A percentile compares a stretch with the other conserved stretches of the same genome.
Evolutionary conservation across 495 filamentous ascomycete species (phyloP).

Genomic region (Aspergillus steynii): DNA sequence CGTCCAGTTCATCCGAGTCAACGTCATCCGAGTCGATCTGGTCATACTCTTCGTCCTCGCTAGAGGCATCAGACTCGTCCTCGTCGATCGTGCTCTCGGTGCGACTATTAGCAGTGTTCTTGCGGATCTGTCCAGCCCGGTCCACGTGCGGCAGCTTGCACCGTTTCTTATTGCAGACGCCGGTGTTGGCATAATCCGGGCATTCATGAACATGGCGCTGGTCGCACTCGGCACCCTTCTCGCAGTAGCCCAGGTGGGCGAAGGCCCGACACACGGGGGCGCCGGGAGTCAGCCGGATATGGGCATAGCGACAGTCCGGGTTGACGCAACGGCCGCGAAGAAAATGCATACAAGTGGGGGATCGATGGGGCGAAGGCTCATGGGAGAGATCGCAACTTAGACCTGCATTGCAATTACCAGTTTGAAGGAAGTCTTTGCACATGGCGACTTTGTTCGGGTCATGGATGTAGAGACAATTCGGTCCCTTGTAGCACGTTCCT

Average conservation of each 20-base stretch:
- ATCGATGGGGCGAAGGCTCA: conserved; percentile 80
- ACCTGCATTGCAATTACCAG: conserved; percentile 76
- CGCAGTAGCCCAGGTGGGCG: conserved; percentile 86
- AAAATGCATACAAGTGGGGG: conserved; percentile 88
- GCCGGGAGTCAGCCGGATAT: conserved; percentile 76
- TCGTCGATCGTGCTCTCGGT: conserved; percentile 41
- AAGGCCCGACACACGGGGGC: conserved; percentile 85
- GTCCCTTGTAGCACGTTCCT: conserved; percentile 83
- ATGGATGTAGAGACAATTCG: conserved; percentile 78
- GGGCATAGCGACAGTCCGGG: conserved; percentile 82
- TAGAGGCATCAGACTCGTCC: conserved; percentile 75
- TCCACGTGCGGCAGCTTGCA: conserved; percentile 88
- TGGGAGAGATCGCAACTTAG: conserved; percentile 91
- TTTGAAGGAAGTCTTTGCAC: conserved; percentile 82
- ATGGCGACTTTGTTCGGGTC: conserved; percentile 87
- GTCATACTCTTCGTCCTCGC: conserved; percentile 77
- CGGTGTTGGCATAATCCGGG: conserved; percentile 91
- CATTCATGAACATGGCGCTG: conserved; percentile 89
- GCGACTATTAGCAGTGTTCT: conserved; percentile 46
- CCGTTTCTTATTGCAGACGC: conserved; percentile 75
- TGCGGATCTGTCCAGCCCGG: conserved; percentile 73
- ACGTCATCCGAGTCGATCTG: conserved; percentile 81
- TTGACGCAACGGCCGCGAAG: conserved; percentile 90
- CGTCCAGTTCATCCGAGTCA: conserved; percentile 83
- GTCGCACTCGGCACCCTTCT: conserved; percentile 73